These are phyloP conservation scores for Fusarium sp. DNA, from an alignment of 2,329 filamentous ascomycete genomes.

Conservation along the genomic window DNA sequence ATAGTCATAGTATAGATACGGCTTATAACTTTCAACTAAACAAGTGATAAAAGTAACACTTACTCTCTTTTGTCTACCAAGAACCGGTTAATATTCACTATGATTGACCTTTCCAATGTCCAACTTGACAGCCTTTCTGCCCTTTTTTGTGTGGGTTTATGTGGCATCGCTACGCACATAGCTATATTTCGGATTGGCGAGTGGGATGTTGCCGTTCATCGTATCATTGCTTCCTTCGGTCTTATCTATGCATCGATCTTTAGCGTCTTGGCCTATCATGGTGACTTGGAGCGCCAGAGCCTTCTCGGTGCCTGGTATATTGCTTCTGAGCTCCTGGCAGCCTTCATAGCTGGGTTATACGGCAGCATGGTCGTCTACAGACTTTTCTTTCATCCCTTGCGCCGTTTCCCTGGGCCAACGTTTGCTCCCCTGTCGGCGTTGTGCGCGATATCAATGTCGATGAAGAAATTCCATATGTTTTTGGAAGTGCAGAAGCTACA, in stretches of 20 bases:
- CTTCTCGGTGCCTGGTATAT: neutral
- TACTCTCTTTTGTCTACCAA: neutral
- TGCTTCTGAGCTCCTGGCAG: neutral
- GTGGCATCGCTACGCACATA: neutral
- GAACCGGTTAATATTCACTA: neutral
- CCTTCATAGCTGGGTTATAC: neutral
- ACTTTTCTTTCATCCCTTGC: neutral
- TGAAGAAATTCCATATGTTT: neutral
- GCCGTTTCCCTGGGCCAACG: neutral
- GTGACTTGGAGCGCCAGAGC: neutral
- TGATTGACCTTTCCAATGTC: neutral
- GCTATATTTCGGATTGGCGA: neutral
- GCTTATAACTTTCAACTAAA: accelerated
- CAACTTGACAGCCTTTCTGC: neutral
- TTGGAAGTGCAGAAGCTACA: neutral
- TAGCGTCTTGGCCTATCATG: neutral
- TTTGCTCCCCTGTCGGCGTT: neutral
- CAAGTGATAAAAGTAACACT: neutral
- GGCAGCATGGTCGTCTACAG: neutral
- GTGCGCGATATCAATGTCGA: neutral
- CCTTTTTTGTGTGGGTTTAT: neutral
- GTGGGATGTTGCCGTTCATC: neutral
- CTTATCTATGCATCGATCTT: neutral
- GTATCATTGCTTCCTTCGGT: neutral
- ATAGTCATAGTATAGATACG: neutral